Evolutionary conservation across 208 protist species (phyloP), one percentile per base, ranked within the genome.

Genomic region (Herpetomonas muscarum): DNA sequence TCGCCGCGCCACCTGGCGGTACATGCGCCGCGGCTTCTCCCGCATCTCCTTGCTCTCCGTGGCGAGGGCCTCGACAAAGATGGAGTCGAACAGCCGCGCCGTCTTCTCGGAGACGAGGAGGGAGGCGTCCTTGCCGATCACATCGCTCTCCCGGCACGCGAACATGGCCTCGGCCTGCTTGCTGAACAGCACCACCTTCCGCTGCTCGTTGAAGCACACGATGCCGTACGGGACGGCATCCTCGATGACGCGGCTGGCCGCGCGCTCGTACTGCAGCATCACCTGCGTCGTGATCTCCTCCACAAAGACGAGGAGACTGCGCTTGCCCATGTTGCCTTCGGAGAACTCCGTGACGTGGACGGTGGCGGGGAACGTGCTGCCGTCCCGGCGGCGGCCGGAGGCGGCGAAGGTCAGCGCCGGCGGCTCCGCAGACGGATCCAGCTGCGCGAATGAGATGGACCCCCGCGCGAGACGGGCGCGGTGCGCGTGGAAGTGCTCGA

Each of bases 51-150:
- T 9, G 19, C 44, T 49, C 13, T 49, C 9, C 44, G 44, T 24
- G 13, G 79, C 34, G 34, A 39, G 10, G 15, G 15, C 15, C 15
- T 39, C 34, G 15, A 7, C 34, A 39, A 39, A 39, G 34, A 39
- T 39, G 34, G 34, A 39, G 34, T 39, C 34, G 34, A 39, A 72
- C 37, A 70, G 4, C 52, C 0, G 17, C 1, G 46, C 59, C 21
- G 72, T 52, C 13, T 67, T 32, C 19, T 51, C 26, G 17, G 71
- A 52, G 64, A 81, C 69, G 19, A 86, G 46, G 29, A 81, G 45
- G 30, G 54, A 31, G 48, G 62, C 32, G 29, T 68, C 46, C 26
- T 49, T 13, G 7, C 63, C 61, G 7, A 71, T 5, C 10, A 70
- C 46, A 6, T 75, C 64, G 10, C 32, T 21, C 25, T 49, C 34